Base-by-base conservation (phyloP, 495 filamentous ascomycete genomes). In the Melanomma pulvis-pyrius region DNA sequence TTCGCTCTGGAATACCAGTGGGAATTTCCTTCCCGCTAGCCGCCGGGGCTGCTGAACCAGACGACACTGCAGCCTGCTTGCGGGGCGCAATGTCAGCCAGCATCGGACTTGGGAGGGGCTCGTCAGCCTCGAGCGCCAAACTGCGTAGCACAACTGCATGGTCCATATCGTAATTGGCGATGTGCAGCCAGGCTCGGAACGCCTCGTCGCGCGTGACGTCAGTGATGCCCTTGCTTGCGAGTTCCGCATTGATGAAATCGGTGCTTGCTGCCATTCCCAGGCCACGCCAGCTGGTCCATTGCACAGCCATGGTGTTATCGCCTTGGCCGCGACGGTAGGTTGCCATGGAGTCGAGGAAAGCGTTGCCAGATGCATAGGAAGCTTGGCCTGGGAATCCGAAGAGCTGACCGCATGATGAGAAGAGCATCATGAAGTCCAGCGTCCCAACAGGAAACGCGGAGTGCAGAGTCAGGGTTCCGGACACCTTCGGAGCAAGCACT, bases 211-310 rank as follows among this genome's bases (percentile, higher is more conserved):
- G 58, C 0, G 74, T 79, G 34, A 83, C 62, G 55, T 76, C 74
- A 1, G 79, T 77, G 67, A 83, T 78, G 17, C 80, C 80, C 65
- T 75, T 79, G 69, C 62, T 73, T 26, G 74, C 68, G 8, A 82
- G 72, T 58, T 82, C 81, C 0, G 74, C 75, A 12, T 61, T 71
- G 69, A 83, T 70, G 59, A 78, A 80, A 26, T 80, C 77, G 0
- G 77, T 75, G 61, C 68, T 73, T 24, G 73, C 71, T 0, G 72
- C 75, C 73, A 81, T 74, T 19, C 81, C 81, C 62, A 82, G 53
- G 0, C 78, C 78, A 8, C 73, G 74, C 81, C 81, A 83, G 13
- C 63, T 61, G 22, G 78, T 82, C 79, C 78, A 82, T 62, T 77
- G 75, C 51, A 82, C 64, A 0, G 80, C 69, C 7, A 79, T 55